phyloP scores from a whole-genome alignment of 352 stramenopile species.

The Saprolegnia diclina region DNA sequence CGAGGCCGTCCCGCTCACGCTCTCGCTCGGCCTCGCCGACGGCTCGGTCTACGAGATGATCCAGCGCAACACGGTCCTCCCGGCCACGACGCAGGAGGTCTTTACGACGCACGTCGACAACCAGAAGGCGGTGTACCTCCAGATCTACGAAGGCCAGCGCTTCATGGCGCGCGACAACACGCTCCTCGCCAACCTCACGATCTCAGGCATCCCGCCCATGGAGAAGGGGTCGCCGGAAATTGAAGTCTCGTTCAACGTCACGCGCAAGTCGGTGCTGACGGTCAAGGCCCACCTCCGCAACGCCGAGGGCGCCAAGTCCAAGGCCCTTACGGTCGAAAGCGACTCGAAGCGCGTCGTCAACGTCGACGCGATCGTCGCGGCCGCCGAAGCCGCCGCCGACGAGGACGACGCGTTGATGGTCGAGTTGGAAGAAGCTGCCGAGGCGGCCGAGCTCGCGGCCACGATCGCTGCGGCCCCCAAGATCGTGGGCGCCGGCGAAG shows the following conservation, averaged over 20 bases:
- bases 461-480: background rate
- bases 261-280: constrained; percentile 91
- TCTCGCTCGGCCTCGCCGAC: constrained; percentile 89
- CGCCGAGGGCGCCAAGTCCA: constrained; percentile 46
- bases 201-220: constrained; percentile 84
- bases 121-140: constrained; percentile 86
- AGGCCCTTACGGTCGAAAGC: constrained; percentile 69
- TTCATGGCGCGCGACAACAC: constrained; percentile 97
- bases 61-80: constrained; percentile 86
- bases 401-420: constrained; percentile 74
- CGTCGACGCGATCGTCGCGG: constrained; percentile 73
- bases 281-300: constrained; percentile 83
- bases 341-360: constrained; percentile 65
- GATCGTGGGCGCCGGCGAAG: background rate
- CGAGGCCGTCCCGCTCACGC: constrained; percentile 89
- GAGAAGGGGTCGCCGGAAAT: constrained; percentile 90
- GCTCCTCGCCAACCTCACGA: constrained; percentile 84
- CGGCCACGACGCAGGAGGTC: constrained; percentile 65
- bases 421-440: constrained; percentile 61
- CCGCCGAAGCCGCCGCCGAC: constrained; percentile 76
- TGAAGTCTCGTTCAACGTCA: constrained; percentile 90
- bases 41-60: constrained; percentile 91
- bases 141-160: constrained; percentile 95
- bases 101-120: constrained; percentile 91
- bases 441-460: constrained; percentile 36